Conservation (phyloP, 441 rosid species). For the Adansonia madagascariensis region DNA sequence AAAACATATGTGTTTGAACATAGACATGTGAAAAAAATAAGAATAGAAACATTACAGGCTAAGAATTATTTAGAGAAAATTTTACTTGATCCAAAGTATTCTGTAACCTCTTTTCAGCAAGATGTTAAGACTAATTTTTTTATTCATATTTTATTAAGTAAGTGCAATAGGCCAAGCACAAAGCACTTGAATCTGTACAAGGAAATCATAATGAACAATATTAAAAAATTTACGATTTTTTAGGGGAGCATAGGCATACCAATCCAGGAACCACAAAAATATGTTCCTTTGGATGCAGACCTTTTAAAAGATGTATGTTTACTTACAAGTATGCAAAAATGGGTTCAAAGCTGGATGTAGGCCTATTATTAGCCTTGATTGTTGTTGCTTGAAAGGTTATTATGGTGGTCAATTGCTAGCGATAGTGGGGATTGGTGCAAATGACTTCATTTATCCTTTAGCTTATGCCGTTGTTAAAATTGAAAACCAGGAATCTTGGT, state of each 20-base stretch:
- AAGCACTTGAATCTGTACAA: neutral
- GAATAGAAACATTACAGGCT: neutral
- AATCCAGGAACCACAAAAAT: neutral
- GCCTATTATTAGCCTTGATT: neutral
- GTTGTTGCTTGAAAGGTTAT: neutral
- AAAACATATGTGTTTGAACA: neutral
- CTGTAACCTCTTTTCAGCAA: neutral
- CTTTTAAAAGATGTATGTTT: neutral
- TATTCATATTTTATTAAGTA: neutral
- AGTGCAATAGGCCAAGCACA: neutral
- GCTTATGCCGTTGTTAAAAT: neutral
- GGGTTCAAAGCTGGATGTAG: too few relatives aligned
- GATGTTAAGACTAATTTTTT: neutral
- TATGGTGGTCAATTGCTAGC: neutral
- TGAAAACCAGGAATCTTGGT: neutral
- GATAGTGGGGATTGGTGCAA: neutral
- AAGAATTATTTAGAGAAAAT: neutral
- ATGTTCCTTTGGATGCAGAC: neutral
- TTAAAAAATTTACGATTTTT: neutral
- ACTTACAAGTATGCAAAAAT: neutral
- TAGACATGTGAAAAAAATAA: neutral
- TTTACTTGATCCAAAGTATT: neutral
- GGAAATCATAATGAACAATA: neutral
- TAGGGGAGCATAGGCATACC: neutral
- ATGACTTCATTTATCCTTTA: neutral